These are phyloP conservation scores for Lasiosphaeria hispida DNA, from an alignment of 495 filamentous ascomycete species.

Conservation along the genomic window DNA sequence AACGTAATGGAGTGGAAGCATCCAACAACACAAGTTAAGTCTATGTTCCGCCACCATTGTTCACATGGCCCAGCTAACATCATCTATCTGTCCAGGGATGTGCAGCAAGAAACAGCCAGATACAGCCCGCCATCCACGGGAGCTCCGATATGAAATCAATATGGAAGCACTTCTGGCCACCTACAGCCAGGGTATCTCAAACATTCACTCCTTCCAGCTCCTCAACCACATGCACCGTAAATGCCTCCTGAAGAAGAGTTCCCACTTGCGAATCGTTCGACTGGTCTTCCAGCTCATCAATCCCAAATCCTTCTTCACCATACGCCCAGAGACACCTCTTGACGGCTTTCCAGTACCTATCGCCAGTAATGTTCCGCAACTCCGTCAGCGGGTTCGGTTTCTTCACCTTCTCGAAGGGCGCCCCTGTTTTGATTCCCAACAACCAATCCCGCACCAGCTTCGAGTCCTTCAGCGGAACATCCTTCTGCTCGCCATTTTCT, in stretches of 20 bases:
- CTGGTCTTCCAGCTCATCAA: constrained; percentile 25
- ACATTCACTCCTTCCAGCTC: constrained; percentile 18
- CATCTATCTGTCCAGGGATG: no score
- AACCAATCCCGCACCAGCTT: constrained; percentile 29
- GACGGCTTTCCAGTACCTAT: constrained; percentile 27
- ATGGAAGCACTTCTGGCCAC: no score
- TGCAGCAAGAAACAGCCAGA: no score
- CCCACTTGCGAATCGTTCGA: constrained; percentile 25
- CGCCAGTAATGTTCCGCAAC: constrained; percentile 23
- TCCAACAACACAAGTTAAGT: no score
- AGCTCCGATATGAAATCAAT: no score
- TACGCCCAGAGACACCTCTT: constrained; percentile 32
- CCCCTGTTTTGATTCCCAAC: constrained; percentile 16
- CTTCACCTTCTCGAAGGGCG: constrained; percentile 14
- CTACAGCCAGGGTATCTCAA: background rate
- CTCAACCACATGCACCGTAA: constrained; percentile 31
- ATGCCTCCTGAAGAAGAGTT: constrained; percentile 27
- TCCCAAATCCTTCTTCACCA: constrained; percentile 29
- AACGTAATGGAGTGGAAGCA: no score
- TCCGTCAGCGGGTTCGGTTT: constrained; percentile 25
- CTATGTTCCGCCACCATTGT: no score
- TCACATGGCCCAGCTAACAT: no score
- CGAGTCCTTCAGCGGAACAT: constrained; percentile 23
- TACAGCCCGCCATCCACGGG: no score
- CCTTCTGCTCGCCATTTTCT: background rate